Evolutionary conservation across 148 eudicot species (phyloP).

Genomic region (Bassia scoparia): DNA sequence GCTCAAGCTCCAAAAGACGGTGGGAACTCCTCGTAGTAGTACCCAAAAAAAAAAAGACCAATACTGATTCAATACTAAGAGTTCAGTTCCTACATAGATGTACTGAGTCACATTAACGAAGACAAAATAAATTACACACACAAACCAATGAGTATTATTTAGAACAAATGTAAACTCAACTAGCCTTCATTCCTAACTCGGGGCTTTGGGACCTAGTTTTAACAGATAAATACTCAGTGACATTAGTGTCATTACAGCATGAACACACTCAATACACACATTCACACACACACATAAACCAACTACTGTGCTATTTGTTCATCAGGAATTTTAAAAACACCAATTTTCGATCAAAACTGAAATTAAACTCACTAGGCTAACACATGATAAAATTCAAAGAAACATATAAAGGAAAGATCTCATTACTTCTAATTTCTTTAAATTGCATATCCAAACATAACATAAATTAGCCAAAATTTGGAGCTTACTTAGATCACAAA

Average conservation of each 20-base stretch:
- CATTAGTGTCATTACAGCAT: neutral
- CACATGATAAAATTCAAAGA: neutral
- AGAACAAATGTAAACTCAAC: neutral
- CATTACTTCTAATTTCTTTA: neutral
- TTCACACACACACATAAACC: neutral
- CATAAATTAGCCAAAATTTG: neutral
- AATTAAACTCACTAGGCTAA: neutral
- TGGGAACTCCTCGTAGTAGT: too few relatives aligned
- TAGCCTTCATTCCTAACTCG: neutral
- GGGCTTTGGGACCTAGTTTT: neutral
- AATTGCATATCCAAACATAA: neutral
- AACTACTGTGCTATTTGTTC: neutral
- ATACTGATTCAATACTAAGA: too few relatives aligned
- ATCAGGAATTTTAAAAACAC: too few relatives aligned
- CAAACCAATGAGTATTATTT: neutral
- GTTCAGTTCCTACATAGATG: neutral
- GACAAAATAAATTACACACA: neutral
- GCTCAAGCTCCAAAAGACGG: too few relatives aligned
- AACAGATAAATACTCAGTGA: neutral
- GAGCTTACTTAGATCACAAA: constrained; percentile 89
- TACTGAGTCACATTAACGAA: neutral
- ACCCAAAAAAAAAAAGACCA: too few relatives aligned
- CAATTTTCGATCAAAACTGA: neutral
- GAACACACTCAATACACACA: neutral
- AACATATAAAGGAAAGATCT: too few relatives aligned